These are phyloP conservation scores for Exophiala oligosperma DNA, from an alignment of 2,329 filamentous ascomycete genomes.

Conservation along the genomic window DNA sequence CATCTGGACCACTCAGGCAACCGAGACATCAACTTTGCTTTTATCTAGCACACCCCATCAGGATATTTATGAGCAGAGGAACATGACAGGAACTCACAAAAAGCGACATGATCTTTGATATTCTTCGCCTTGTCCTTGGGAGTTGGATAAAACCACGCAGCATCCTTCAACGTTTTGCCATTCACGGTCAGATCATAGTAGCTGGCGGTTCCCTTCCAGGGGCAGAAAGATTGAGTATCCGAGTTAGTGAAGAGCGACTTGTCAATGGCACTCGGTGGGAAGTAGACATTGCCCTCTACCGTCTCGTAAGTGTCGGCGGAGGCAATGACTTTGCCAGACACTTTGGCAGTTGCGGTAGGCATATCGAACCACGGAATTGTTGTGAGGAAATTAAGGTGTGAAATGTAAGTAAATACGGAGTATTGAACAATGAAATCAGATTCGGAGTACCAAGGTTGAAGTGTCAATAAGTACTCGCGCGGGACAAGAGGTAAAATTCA, in stretches of 20 bases:
- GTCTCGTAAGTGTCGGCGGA: conserved; percentile 53
- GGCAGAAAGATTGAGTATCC: conserved; percentile 51
- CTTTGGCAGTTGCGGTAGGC: conserved; percentile 46
- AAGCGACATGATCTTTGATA: conserved; percentile 59
- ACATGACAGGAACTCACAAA: conserved; percentile 47
- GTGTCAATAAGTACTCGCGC: too few species aligned
- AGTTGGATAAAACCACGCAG: conserved; percentile 60
- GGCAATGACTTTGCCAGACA: conserved; percentile 53
- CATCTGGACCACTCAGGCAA: conserved; percentile 3
- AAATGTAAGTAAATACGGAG: too few species aligned
- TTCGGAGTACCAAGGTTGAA: too few species aligned
- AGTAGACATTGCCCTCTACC: conserved; percentile 62
- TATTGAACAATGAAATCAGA: too few species aligned
- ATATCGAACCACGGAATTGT: conserved; percentile 26
- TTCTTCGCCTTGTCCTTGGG: conserved; percentile 50
- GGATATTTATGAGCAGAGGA: not conserved
- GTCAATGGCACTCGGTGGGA: conserved; percentile 48
- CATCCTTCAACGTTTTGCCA: conserved; percentile 51
- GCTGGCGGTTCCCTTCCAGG: conserved; percentile 59
- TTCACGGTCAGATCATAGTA: conserved; percentile 57
- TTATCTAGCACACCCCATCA: conserved; percentile 3
- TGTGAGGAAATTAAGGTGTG: too few species aligned
- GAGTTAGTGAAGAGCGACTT: conserved; percentile 47
- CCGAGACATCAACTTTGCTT: conserved; percentile 13
- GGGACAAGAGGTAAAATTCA: too few species aligned